Evolutionary conservation across 2,329 filamentous ascomycete genomes (phyloP).

Genomic region (Fusarium robinianum): DNA sequence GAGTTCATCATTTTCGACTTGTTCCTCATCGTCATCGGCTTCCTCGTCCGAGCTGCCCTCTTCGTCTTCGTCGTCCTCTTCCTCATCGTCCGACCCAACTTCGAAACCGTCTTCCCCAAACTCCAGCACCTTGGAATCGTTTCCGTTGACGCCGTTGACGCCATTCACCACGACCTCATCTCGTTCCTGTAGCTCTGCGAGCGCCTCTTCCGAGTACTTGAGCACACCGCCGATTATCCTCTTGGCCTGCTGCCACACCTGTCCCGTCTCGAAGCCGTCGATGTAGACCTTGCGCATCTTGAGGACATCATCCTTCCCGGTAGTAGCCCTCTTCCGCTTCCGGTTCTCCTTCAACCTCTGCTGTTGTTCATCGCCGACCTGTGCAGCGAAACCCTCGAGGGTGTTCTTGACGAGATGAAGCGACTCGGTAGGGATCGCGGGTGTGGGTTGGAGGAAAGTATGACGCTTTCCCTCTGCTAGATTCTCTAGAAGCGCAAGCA

Average conservation of each 20-base stretch:
- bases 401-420: constrained; percentile 78
- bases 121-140: constrained; percentile 31
- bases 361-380: constrained; percentile 74
- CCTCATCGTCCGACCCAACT: constrained; percentile 38
- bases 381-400: constrained; percentile 76
- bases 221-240: constrained; percentile 70
- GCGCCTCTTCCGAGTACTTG: constrained; percentile 51
- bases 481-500: constrained; percentile 59
- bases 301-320: constrained; percentile 58
- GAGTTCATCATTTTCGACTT: constrained; percentile 25
- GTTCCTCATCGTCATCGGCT: constrained; percentile 34
- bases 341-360: constrained; percentile 69
- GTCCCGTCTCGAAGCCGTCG: constrained; percentile 83
- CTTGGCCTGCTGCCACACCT: constrained; percentile 93
- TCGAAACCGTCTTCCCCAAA: constrained; percentile 41
- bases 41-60: constrained; percentile 35
- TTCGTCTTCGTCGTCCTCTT: constrained; percentile 39
- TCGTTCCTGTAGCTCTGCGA: constrained; percentile 55
- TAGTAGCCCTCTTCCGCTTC: constrained; percentile 74
- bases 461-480: constrained; percentile 67
- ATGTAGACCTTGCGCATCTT: constrained; percentile 83
- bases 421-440: constrained; percentile 68
- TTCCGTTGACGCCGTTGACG: constrained; percentile 44
- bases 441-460: constrained; percentile 74
- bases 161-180: constrained; percentile 49